Percentiles rank a stretch among this genome's conserved stretches.
Evolutionary conservation across 306 rosid species (phyloP).

Genomic region (Oxytropis ochrocephala): DNA sequence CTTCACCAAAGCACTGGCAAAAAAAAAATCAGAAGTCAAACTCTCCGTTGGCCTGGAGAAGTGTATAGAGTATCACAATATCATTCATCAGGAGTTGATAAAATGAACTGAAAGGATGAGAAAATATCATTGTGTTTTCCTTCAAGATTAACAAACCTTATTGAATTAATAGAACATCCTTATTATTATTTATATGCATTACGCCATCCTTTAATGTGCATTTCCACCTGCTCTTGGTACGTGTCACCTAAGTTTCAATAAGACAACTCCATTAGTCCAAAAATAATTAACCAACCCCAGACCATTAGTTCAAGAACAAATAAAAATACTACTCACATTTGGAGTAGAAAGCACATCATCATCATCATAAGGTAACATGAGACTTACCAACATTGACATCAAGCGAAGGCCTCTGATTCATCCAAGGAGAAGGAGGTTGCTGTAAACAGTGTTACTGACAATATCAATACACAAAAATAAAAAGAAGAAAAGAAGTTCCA

Average conservation of each 20-base stretch:
- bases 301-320: not conserved
- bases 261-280: not conserved
- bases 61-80: not conserved
- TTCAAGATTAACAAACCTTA: conserved; percentile 49
- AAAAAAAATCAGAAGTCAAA: conserved; percentile 78
- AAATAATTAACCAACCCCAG: conserved; percentile 14
- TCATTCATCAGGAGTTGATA: conserved; percentile 12
- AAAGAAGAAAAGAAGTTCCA: not conserved
- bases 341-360: conserved; percentile 95
- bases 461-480: not conserved
- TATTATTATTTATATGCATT: conserved; percentile 90
- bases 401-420: conserved; percentile 78
- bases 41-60: conserved; percentile 89
- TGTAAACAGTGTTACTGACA: conserved; percentile 32
- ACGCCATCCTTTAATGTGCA: conserved; percentile 96
- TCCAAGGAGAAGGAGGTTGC: conserved; percentile 97
- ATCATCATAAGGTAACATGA: conserved; percentile 59
- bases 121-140: not conserved
- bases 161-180: conserved; percentile 96
- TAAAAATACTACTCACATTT: conserved; percentile 48
- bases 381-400: conserved; percentile 97
- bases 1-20: conserved; percentile 28
- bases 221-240: conserved; percentile 98
- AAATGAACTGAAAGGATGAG: conserved; percentile 2
- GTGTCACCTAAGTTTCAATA: conserved; percentile 65